Evolutionary conservation across 2,329 filamentous ascomycete genomes (phyloP).

Genomic region (Chaetomium strumarium): DNA sequence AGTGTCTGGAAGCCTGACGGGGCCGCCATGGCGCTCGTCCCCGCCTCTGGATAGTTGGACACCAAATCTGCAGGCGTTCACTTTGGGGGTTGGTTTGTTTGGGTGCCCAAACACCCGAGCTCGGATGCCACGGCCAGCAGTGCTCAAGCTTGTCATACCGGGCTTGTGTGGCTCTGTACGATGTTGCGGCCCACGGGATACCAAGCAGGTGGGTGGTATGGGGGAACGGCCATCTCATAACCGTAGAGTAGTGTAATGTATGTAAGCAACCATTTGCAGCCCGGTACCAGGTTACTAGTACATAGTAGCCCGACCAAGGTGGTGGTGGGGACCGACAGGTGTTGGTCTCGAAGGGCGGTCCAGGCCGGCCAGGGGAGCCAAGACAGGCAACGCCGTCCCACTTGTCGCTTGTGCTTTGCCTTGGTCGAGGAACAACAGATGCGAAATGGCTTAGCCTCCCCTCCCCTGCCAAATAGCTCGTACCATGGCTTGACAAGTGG

Average conservation of each 20-base stretch:
- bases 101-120: constrained; percentile 18
- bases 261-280: constrained; percentile 9
- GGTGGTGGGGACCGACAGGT: background rate
- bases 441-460: constrained; percentile 24
- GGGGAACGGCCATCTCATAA: constrained; percentile 12
- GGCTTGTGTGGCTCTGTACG: constrained; percentile 8
- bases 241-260: too few species aligned
- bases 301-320: constrained; percentile 15
- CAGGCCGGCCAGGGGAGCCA: constrained; percentile 14
- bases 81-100: constrained; percentile 1
- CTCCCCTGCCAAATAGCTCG: constrained; percentile 23
- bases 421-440: constrained; percentile 21
- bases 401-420: constrained; percentile 8
- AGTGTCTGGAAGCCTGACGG: constrained; percentile 23
- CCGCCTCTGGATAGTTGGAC: constrained; percentile 15
- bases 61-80: constrained; percentile 18
- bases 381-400: constrained; percentile 26
- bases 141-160: constrained; percentile 3
- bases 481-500: constrained; percentile 32
- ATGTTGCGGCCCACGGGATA: constrained; percentile 3
- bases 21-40: constrained; percentile 16
- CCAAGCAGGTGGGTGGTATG: constrained; percentile 7
- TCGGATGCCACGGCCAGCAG: constrained; percentile 4
- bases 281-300: too few species aligned
- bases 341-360: constrained; percentile 12